These are phyloP conservation scores for Arctium lappa DNA, from an alignment of 129 eudicot genomes.

Conservation along the genomic window DNA sequence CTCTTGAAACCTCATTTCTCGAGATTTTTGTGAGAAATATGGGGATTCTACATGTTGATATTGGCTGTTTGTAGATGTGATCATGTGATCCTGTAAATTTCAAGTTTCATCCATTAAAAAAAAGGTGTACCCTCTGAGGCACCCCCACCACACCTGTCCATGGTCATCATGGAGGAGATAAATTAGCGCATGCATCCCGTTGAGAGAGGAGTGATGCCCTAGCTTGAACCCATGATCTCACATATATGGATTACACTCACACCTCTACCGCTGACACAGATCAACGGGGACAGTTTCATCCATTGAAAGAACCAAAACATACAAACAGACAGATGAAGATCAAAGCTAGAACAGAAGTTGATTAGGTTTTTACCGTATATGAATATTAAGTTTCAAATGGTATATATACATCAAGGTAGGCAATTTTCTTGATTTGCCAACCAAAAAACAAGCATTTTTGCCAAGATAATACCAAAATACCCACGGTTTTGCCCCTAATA, in stretches of 20 bases:
- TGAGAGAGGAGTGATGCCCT: no score
- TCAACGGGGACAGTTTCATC: no score
- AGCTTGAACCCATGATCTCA: no score
- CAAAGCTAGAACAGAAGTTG: background rate
- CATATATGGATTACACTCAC: no score
- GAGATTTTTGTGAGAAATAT: no score
- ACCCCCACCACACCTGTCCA: no score
- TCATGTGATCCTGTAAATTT: background rate
- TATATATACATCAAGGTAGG: slow-evolving; percentile 24
- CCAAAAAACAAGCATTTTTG: slow-evolving; percentile 17
- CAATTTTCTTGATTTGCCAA: slow-evolving; percentile 29
- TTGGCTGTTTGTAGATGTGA: background rate
- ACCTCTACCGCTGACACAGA: no score
- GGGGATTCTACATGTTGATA: no score
- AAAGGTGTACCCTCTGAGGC: no score
- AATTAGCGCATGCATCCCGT: no score
- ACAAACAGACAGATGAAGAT: slow-evolving; percentile 1
- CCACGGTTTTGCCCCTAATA: slow-evolving; percentile 62
- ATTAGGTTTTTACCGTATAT: background rate
- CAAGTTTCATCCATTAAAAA: background rate
- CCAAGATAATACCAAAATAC: slow-evolving; percentile 59
- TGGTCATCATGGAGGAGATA: no score
- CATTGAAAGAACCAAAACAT: background rate
- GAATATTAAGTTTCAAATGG: slow-evolving; percentile 18
- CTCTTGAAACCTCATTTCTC: background rate